These are phyloP conservation scores for Picea engelmannii DNA, from an alignment of 83 land plant genomes.

Conservation along the genomic window DNA sequence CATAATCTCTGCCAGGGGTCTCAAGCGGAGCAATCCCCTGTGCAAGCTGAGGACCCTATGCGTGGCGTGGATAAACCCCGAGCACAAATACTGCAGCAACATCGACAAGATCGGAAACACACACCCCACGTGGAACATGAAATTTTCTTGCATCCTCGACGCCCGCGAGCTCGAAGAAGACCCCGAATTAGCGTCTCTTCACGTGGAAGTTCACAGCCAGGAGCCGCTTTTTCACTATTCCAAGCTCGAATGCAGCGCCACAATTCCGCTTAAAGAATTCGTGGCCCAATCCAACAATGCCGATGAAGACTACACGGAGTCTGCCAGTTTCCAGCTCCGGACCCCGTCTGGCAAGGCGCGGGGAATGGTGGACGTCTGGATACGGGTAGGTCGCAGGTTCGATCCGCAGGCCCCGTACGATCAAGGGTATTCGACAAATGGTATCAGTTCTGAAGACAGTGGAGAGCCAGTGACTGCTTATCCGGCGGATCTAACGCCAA, in stretches of 20 bases:
- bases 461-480: background rate
- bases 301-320: constrained; percentile 28
- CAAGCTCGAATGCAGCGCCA: constrained; percentile 55
- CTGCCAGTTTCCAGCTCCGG: constrained; percentile 61
- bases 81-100: constrained; percentile 58
- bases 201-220: constrained; percentile 54
- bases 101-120: constrained; percentile 47
- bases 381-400: constrained; percentile 25
- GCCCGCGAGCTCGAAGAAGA: constrained; percentile 6
- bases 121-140: constrained; percentile 61
- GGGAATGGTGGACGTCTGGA: constrained; percentile 56
- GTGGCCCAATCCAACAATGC: constrained; percentile 21
- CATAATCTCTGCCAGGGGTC: constrained; percentile 57
- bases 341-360: constrained; percentile 37
- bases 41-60: constrained; percentile 59
- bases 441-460: background rate
- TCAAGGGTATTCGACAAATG: too few relatives aligned
- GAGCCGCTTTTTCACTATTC: constrained; percentile 56
- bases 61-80: constrained; percentile 63
- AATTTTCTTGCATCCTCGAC: constrained; percentile 39
- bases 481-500: constrained; percentile 10
- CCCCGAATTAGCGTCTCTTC: constrained; percentile 5
- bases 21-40: constrained; percentile 34
- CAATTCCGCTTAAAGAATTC: constrained; percentile 51
- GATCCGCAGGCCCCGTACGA: background rate